Evolutionary conservation across 805 yeast genomes (phyloP), one percentile per base, ranked within the genome.

Genomic region (Hanseniaspora hatyaiensis): DNA sequence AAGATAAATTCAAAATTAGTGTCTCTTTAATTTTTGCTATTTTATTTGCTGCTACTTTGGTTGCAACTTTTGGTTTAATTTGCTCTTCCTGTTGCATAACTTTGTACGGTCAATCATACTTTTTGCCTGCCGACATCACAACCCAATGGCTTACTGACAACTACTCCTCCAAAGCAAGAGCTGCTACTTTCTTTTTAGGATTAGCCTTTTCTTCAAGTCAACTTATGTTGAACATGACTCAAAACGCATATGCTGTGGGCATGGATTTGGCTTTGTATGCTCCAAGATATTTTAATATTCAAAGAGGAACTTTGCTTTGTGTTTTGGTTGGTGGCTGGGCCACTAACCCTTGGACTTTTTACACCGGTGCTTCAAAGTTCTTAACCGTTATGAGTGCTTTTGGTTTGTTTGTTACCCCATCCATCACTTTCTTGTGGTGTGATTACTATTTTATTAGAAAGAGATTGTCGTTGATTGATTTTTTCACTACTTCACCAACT

Each of bases 121-220:
- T 71, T 70, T 50, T 59, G 11, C 73, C 73, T 46, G 59, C 61
- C 22, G 64, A 65, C 40, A 62, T 68, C 26, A 59, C 65, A 43
- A 51, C 57, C 29, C 59, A 61, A 55, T 70, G 74, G 74, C 47
- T 71, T 43, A 49, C 54, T 12, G 60, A 61, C 39, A 54, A 59
- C 45, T 67, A 66, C 47, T 50, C 62, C 6, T 54, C 68, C 22
- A 57, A 57, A 36, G 59, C 63, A 24, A 57, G 73, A 49, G 69
- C 69, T 18, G 72, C 67, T 8, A 59, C 65, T n/a, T 68, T 68
- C 57, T 67, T 68, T 52, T 56, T 61, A 15, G 69, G 68, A 1
- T 37, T 65, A 1, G 54, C 64, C 4, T 67, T 67, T 51, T 47
- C 63, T 18, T 54, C 57, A 6, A 65, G 68, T 16, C 70, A 67